Evolutionary conservation across 305 asterid species (phyloP).

Genomic region (Fraxinus latifolia): DNA sequence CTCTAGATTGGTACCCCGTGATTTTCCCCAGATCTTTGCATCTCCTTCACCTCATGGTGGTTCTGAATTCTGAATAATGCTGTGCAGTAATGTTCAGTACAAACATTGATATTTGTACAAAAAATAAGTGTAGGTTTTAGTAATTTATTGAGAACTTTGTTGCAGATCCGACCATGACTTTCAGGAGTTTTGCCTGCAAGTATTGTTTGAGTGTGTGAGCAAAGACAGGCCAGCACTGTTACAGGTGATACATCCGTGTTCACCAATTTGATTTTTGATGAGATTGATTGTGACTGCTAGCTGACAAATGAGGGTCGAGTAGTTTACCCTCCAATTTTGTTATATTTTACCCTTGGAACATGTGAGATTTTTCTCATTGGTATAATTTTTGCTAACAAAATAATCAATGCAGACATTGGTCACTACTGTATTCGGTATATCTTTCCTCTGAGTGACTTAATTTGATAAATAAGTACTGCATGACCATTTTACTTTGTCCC

Average conservation of each 20-base stretch:
- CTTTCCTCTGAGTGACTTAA: background rate
- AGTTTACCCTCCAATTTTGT: background rate
- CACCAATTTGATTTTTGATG: background rate
- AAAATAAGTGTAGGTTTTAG: background rate
- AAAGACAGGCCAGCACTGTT: conserved; percentile 90
- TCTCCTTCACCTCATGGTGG: background rate
- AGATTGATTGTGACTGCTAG: background rate
- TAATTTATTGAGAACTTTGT: conserved; percentile 23
- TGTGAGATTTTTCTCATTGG: background rate
- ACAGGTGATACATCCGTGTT: conserved; percentile 49
- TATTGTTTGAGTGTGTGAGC: conserved; percentile 92
- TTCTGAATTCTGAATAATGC: conserved; percentile 2
- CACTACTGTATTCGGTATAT: background rate
- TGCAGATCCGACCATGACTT: conserved; percentile 78
- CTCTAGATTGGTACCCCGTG: background rate
- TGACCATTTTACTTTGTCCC: background rate
- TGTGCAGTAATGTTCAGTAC: background rate
- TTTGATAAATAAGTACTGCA: background rate
- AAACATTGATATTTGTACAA: background rate
- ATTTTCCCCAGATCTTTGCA: background rate
- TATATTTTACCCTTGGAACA: background rate
- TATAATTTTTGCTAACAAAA: background rate
- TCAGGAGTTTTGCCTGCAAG: conserved; percentile 87
- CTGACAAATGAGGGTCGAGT: background rate
- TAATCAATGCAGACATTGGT: background rate